Evolutionary conservation across 768 basidiomycete species (phyloP).

Genomic region (button mushroom (Agaricus bisporus)): DNA sequence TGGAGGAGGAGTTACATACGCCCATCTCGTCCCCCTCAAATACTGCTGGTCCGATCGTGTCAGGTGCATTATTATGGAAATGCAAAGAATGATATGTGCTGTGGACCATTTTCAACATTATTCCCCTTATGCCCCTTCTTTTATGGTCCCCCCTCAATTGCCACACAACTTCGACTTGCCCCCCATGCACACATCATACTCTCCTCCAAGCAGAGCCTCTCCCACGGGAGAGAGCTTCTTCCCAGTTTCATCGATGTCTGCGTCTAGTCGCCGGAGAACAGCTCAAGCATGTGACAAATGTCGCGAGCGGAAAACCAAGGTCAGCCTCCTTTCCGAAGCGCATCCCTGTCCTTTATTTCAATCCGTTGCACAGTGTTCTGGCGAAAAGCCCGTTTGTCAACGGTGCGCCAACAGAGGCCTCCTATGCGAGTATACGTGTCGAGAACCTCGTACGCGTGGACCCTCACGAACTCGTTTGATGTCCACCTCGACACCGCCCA

Average conservation of each 20-base stretch:
- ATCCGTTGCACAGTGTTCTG: constrained; percentile 39
- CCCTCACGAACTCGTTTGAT: constrained; percentile 22
- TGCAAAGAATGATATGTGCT: constrained; percentile 7
- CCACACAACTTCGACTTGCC: neutral
- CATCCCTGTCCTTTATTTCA: neutral
- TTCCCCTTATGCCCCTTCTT: constrained; percentile 2
- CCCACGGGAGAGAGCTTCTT: neutral
- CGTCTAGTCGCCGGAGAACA: constrained; percentile 44
- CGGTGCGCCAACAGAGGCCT: constrained; percentile 46
- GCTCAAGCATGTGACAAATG: constrained; percentile 54
- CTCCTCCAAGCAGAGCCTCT: neutral
- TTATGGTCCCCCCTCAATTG: neutral
- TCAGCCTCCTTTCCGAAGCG: constrained; percentile 15
- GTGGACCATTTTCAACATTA: constrained; percentile 1
- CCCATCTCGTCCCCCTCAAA: constrained; percentile 2
- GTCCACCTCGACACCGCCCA: neutral
- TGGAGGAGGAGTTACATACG: neutral
- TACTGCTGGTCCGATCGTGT: neutral
- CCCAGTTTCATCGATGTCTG: constrained; percentile 20
- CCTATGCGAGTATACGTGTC: constrained; percentile 41
- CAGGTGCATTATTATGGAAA: constrained; percentile 1
- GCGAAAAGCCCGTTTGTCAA: constrained; percentile 46
- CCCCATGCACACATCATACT: neutral
- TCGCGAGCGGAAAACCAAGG: constrained; percentile 53
- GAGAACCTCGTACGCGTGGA: constrained; percentile 30